These are phyloP conservation scores for Pseudocercospora eumusae DNA, from an alignment of 2,329 filamentous ascomycete species.

Conservation along the genomic window DNA sequence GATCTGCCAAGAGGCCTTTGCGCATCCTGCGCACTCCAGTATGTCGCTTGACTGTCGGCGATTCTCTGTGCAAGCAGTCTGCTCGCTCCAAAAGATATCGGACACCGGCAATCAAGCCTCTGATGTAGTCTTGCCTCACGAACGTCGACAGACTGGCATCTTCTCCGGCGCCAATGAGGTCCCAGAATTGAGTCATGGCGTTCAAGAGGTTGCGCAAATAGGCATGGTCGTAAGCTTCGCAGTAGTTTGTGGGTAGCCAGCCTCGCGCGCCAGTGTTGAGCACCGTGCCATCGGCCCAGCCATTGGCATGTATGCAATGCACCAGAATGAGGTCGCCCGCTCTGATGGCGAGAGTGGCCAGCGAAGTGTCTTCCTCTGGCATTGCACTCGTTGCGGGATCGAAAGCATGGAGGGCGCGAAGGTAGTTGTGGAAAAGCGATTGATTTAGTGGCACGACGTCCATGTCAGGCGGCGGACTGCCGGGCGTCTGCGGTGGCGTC, in stretches of 20 bases:
- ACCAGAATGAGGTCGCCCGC: constrained; percentile 91
- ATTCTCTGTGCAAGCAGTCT: constrained; percentile 82
- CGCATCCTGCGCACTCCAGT: constrained; percentile 76
- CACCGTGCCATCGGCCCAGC: constrained; percentile 95
- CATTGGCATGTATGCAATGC: constrained; percentile 96
- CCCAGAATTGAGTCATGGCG: constrained; percentile 89
- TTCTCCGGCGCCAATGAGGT: constrained; percentile 68
- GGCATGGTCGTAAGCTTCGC: constrained; percentile 87
- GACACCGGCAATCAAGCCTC: constrained; percentile 89
- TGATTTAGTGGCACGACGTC: constrained; percentile 34
- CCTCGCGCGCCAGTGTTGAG: constrained; percentile 82
- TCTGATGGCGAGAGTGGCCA: constrained; percentile 78
- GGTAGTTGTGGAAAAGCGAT: constrained; percentile 86
- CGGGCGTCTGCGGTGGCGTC: constrained; percentile 27
- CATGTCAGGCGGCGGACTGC: constrained; percentile 21
- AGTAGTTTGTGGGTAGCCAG: constrained; percentile 98
- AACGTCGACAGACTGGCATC: constrained; percentile 77
- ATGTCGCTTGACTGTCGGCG: constrained; percentile 70
- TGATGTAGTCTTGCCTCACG: constrained; percentile 89
- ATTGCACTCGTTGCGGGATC: constrained; percentile 67
- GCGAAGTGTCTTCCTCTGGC: constrained; percentile 65
- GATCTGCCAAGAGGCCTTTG: constrained; percentile 83
- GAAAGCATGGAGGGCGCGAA: constrained; percentile 92
- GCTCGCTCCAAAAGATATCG: constrained; percentile 86
- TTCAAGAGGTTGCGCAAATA: constrained; percentile 83